Conservation (phyloP, 129 eudicot species). For the Flaveria bidentis region DNA sequence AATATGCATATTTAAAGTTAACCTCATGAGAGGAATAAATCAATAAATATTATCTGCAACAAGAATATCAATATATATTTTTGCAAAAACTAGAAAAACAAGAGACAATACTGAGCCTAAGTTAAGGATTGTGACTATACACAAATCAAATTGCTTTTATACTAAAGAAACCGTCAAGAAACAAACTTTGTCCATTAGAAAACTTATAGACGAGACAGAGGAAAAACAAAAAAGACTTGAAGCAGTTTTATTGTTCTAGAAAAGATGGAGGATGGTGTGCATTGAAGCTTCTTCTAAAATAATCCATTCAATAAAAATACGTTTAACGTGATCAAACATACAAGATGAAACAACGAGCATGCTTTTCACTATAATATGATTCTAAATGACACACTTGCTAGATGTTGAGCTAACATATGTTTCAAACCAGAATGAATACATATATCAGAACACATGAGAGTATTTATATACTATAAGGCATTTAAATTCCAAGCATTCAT, state of each 20-base stretch:
- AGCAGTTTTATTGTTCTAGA: not conserved
- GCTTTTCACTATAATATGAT: not conserved
- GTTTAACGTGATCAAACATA: not conserved
- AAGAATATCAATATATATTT: not conserved
- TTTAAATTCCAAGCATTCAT: not conserved
- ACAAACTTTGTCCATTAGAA: not conserved
- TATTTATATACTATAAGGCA: not conserved
- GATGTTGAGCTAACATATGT: not conserved
- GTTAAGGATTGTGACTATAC: not conserved
- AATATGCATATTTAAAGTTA: not conserved
- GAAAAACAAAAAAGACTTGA: not conserved
- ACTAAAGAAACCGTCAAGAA: not conserved
- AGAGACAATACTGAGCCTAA: not conserved
- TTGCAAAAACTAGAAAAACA: constrained; percentile 13
- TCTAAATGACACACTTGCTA: not conserved
- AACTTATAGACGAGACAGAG: not conserved
- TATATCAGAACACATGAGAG: not conserved
- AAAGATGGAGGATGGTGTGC: not conserved
- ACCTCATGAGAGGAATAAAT: constrained; percentile 3
- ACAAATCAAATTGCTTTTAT: not conserved
- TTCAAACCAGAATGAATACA: not conserved
- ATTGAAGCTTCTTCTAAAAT: not conserved
- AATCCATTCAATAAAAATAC: not conserved
- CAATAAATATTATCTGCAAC: not conserved
- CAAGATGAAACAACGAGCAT: not conserved